Conservation (phyloP, 768 basidiomycete genomes). For the Calocybe indica region DNA sequence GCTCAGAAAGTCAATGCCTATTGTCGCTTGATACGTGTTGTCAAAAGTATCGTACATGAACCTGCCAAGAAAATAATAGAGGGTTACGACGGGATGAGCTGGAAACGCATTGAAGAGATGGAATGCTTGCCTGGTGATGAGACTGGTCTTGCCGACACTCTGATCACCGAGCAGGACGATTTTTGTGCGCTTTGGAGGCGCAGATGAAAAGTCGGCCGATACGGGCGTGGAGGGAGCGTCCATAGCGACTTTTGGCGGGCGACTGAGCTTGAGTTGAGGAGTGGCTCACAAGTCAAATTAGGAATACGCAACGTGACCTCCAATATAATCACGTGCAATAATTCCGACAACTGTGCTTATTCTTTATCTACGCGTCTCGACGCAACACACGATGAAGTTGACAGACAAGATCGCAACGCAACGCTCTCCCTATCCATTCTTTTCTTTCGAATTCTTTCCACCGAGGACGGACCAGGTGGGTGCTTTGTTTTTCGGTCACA, state of each 20-base stretch:
- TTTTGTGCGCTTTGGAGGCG: constrained; percentile 92
- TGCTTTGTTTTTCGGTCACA: not conserved
- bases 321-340: too few species aligned
- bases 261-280: not conserved
- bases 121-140: constrained; percentile 80
- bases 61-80: constrained; percentile 32
- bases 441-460: constrained; percentile 96
- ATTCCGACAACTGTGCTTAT: too few species aligned
- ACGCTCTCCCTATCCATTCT: constrained; percentile 57
- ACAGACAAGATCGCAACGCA: constrained; percentile 56
- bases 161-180: constrained; percentile 96
- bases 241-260: constrained; percentile 21
- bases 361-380: not conserved
- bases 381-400: constrained; percentile 53
- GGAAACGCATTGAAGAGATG: constrained; percentile 3
- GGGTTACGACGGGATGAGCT: not conserved
- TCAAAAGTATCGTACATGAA: constrained; percentile 99
- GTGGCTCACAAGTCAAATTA: not conserved
- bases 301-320: not conserved
- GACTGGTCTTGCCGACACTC: constrained; percentile 96
- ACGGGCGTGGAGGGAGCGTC: constrained; percentile 59
- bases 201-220: constrained; percentile 79
- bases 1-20: constrained; percentile 98
- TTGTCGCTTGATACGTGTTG: constrained; percentile 97
- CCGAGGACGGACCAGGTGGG: constrained; percentile 85